Conservation (phyloP, 139 green algal genomes). For the Mesostigma viride region DNA sequence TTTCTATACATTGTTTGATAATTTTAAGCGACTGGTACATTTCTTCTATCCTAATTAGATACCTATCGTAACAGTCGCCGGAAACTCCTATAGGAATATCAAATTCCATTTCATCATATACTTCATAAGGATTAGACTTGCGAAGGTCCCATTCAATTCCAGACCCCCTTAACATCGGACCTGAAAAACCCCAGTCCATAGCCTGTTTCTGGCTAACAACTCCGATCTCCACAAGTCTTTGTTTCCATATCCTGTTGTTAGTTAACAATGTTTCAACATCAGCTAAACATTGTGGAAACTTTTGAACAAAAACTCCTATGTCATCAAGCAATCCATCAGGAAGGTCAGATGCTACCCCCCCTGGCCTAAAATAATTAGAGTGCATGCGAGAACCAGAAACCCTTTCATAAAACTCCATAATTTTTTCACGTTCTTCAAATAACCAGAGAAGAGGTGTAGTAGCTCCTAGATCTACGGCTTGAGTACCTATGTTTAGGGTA, state of each 20-base stretch:
- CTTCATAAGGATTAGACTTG: slow-evolving; percentile 71
- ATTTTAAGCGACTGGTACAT: slow-evolving; percentile 69
- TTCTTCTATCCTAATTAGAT: slow-evolving; percentile 60
- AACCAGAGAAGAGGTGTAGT: slow-evolving; percentile 74
- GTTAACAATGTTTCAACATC: slow-evolving; percentile 79
- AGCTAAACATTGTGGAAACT: slow-evolving; percentile 69
- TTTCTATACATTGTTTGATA: slow-evolving; percentile 70
- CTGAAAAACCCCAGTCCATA: slow-evolving; percentile 53
- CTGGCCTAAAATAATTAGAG: slow-evolving; percentile 63
- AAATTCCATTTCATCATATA: slow-evolving; percentile 69
- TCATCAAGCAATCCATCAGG: slow-evolving; percentile 66
- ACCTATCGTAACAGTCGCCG: slow-evolving; percentile 76
- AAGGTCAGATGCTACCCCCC: slow-evolving; percentile 54
- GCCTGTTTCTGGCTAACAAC: slow-evolving; percentile 64
- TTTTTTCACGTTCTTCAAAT: slow-evolving; percentile 77
- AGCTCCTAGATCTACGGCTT: slow-evolving; percentile 60
- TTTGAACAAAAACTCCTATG: slow-evolving; percentile 63
- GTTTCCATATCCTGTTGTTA: slow-evolving; percentile 78
- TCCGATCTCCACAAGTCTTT: slow-evolving; percentile 71
- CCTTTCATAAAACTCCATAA: slow-evolving; percentile 78
- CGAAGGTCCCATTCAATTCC: slow-evolving; percentile 74
- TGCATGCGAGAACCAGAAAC: slow-evolving; percentile 68
- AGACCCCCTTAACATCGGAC: slow-evolving; percentile 58
- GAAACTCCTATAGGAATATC: slow-evolving; percentile 59
- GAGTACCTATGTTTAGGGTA: slow-evolving; percentile 53